Evolutionary conservation across 306 rosid species (phyloP), one percentile per base, ranked within the genome.

Genomic region (Gillenia trifoliata): DNA sequence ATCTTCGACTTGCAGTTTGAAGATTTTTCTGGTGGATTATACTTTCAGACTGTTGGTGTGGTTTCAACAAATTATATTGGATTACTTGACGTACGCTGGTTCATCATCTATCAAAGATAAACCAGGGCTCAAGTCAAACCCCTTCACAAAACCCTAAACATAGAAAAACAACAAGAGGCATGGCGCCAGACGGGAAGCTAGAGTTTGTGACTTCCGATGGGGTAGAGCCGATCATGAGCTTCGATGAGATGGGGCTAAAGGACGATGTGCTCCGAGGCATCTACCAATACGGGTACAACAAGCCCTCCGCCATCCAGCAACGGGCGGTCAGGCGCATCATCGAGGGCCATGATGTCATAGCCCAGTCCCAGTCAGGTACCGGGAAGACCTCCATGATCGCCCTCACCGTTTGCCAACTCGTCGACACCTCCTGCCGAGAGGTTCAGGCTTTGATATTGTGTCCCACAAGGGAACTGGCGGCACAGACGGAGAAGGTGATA

Each of bases 301-400:
- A 94, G 75, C 99, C 99, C 49, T 94, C 97, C 0, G 97, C 99
- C 5, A 94, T 94, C 73, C 97, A 94, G 77, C 99, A 90, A 60
- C 86, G 99, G 4, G 99, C 97, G 22, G 96, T 94, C 12, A 79
- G 92, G 62, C 99, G 95, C 1, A 94, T 94, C 54, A 90, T 94
- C 11, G 89, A 83, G 61, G 99, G 99, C 3, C 96, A 93, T 26
- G 99, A 94, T 62, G 99, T 94, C 67, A 92, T 94, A 4, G 99
- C 99, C 23, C 97, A 94, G 88, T 97, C 99, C 7, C 99, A 94
- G 77, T 94, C 99, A 50, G 99, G 99, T 30, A 94, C 99, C 19
- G 96, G 99, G 3, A 94, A 94, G 77, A 88, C 96, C 33, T 94
- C 99, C 74, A 94, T 94, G 99, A 92, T 94, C 31, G 99, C 92